phyloP scores from a whole-genome alignment of 1,284 basidiomycete species.

The Sporisorium graminicola region DNA sequence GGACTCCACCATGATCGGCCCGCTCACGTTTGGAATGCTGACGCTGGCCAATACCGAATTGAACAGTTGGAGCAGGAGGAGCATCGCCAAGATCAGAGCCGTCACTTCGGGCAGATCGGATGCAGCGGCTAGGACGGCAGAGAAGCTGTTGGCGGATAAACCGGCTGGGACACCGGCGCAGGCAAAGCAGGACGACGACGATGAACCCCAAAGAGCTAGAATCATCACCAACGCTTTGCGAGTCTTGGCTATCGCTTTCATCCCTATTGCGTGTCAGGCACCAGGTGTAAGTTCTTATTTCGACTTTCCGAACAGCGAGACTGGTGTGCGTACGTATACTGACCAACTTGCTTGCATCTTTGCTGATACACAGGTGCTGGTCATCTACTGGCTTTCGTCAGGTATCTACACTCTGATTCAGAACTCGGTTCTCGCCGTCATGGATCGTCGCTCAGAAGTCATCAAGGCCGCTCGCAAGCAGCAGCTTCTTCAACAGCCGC shows the following conservation, averaged over 20 bases:
- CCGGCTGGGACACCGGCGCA: background rate
- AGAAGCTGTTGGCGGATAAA: constrained; percentile 11
- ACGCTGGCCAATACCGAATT: constrained; percentile 64
- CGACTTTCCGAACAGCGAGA: no score
- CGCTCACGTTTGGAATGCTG: constrained; percentile 59
- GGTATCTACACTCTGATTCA: constrained; percentile 83
- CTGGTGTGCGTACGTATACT: background rate
- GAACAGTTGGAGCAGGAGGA: constrained; percentile 53
- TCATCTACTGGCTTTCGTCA: constrained; percentile 86
- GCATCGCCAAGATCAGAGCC: constrained; percentile 36
- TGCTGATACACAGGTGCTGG: constrained; percentile 75
- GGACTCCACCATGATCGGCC: constrained; percentile 62
- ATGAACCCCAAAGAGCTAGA: constrained; percentile 67
- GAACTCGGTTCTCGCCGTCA: constrained; percentile 76
- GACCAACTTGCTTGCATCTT: background rate
- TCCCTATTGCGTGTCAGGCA: constrained; percentile 80
- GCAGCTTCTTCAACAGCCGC: constrained; percentile 32
- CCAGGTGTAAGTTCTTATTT: constrained; percentile 77
- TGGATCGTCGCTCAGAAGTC: constrained; percentile 53
- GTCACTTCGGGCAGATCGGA: constrained; percentile 23
- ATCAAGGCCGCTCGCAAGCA: constrained; percentile 33
- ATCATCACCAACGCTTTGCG: constrained; percentile 77
- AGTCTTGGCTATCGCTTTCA: constrained; percentile 78
- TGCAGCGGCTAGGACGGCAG: constrained; percentile 35
- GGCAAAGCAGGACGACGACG: constrained; percentile 25